Percentiles rank a stretch among this genome's conserved stretches.
phyloP scores from a whole-genome alignment of 2,329 filamentous ascomycete genomes.

The Aureobasidium musti region DNA sequence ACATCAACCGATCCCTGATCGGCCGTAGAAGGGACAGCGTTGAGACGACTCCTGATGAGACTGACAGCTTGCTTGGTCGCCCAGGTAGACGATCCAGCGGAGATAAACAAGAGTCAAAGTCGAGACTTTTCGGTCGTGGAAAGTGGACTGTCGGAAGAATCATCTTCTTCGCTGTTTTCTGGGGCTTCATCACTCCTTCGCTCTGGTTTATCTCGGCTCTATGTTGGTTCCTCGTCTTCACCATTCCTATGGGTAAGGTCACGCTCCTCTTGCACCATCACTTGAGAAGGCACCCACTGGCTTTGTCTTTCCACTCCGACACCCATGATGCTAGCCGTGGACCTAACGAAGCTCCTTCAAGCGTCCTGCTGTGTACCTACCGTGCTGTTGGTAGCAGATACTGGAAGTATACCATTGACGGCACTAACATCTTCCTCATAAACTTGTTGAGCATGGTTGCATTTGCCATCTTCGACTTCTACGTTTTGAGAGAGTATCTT shows the following conservation, averaged over 20 bases:
- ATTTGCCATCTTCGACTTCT: slow-evolving; percentile 93
- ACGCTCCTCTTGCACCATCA: slow-evolving; percentile 88
- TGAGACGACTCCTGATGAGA: slow-evolving; percentile 78
- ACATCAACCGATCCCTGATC: slow-evolving; percentile 71
- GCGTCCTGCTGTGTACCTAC: slow-evolving; percentile 94
- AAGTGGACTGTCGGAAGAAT: slow-evolving; percentile 95
- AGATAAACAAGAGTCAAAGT: slow-evolving; percentile 58
- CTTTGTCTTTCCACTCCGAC: slow-evolving; percentile 90
- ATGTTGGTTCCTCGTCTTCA: slow-evolving; percentile 97
- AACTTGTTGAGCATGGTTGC: slow-evolving; percentile 92
- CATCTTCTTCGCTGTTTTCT: slow-evolving; percentile 96
- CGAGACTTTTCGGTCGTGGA: slow-evolving; percentile 88
- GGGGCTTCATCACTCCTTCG: slow-evolving; percentile 83
- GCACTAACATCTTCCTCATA: slow-evolving; percentile 98
- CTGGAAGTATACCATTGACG: slow-evolving; percentile 99
- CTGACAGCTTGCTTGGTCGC: slow-evolving; percentile 80
- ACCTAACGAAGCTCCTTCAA: slow-evolving; percentile 61
- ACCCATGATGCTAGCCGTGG: slow-evolving; percentile 58
- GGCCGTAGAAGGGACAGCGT: slow-evolving; percentile 85
- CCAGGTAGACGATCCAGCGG: slow-evolving; percentile 50
- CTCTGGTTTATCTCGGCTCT: slow-evolving; percentile 82
- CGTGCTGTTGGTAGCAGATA: slow-evolving; percentile 91
- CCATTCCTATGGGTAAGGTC: slow-evolving; percentile 97
- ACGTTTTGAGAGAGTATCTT: slow-evolving; percentile 69
- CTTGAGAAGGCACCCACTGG: slow-evolving; percentile 85